A percentile compares a stretch with the other conserved stretches of the same genome.
These are phyloP conservation scores for Diophrys sp. DNA, from an alignment of 73 alveolate genomes.

Conservation along the genomic window DNA sequence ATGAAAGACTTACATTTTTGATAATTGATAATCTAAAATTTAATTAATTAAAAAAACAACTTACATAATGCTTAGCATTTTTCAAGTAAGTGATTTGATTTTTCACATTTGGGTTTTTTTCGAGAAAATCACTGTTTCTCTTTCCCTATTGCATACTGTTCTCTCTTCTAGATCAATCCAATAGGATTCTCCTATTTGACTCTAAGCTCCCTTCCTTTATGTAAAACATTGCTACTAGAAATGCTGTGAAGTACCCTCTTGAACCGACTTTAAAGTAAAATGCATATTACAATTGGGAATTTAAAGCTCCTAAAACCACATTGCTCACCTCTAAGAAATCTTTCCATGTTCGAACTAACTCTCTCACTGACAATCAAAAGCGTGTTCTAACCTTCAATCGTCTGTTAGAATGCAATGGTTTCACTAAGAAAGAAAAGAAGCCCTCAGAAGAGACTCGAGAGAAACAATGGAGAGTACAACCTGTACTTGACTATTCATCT, in stretches of 20 bases:
- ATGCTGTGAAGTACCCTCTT: not conserved
- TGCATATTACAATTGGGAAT: not conserved
- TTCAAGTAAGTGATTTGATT: no score
- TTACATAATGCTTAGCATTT: no score
- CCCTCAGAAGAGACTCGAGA: not conserved
- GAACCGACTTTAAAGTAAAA: not conserved
- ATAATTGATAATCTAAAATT: no score
- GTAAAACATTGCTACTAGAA: not conserved
- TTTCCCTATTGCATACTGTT: no score
- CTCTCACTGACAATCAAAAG: not conserved
- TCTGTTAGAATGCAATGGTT: not conserved
- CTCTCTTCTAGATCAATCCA: no score
- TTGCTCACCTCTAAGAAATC: not conserved
- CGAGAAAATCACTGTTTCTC: no score
- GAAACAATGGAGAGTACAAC: not conserved
- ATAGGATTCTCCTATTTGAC: no score
- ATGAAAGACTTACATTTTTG: no score
- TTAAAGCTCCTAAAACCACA: not conserved
- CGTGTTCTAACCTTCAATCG: not conserved
- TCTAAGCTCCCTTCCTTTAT: not conserved
- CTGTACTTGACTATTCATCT: not conserved
- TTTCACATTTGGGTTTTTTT: no score
- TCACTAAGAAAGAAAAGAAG: not conserved
- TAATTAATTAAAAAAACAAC: no score
- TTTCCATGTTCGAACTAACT: no score